These are phyloP conservation scores for Lupinus albus DNA, from an alignment of 306 rosid species.

Conservation along the genomic window DNA sequence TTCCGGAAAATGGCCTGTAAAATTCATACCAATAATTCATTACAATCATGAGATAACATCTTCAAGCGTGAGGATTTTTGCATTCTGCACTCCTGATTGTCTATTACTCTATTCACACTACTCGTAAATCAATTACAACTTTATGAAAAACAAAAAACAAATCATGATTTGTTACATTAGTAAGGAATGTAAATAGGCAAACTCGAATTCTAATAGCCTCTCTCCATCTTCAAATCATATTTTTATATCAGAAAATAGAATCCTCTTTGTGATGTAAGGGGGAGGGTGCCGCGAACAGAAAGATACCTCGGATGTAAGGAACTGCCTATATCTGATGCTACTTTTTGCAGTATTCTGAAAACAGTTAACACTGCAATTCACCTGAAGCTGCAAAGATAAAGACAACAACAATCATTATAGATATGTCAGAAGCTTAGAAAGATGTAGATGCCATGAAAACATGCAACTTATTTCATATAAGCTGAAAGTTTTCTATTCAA, in stretches of 20 bases:
- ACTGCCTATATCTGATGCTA: constrained; percentile 49
- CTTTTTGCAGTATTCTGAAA: constrained; percentile 53
- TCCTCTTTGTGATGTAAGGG: neutral
- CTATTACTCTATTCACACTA: too few species aligned
- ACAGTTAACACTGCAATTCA: constrained; percentile 44
- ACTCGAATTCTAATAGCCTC: too few species aligned
- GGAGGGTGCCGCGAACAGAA: neutral
- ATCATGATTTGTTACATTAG: too few species aligned
- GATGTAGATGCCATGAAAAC: neutral
- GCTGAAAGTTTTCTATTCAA: neutral
- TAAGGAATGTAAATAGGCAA: too few species aligned
- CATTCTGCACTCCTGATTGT: too few species aligned
- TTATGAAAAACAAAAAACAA: too few species aligned
- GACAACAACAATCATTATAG: constrained; percentile 14
- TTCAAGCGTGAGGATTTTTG: neutral
- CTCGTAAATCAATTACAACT: too few species aligned
- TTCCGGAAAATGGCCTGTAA: constrained; percentile 52
- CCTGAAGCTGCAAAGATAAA: constrained; percentile 56
- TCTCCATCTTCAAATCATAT: neutral
- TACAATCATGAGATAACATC: constrained; percentile 13
- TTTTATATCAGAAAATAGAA: neutral
- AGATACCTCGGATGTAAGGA: constrained; percentile 66
- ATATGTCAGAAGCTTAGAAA: constrained; percentile 4
- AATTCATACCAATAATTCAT: constrained; percentile 36
- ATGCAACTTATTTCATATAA: constrained; percentile 14